phyloP scores from a whole-genome alignment of 2,329 filamentous ascomycete genomes.

The Verticillium klebahnii region DNA sequence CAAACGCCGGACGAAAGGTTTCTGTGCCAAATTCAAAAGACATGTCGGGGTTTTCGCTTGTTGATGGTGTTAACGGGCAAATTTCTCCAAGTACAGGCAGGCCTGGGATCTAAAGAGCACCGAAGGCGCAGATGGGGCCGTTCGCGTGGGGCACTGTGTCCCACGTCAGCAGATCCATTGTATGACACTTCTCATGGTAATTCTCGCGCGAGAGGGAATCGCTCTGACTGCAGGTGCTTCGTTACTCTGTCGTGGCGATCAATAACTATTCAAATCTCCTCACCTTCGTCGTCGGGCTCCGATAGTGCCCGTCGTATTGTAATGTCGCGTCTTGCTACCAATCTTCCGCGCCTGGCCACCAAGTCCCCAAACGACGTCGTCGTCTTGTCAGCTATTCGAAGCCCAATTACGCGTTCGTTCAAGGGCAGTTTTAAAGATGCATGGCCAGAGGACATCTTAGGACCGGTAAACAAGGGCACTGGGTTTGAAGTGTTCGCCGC shows the following conservation, averaged over 20 bases:
- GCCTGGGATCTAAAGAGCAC: neutral
- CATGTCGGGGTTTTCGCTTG: neutral
- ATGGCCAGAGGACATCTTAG: slow-evolving; percentile 63
- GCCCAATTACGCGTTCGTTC: slow-evolving; percentile 60
- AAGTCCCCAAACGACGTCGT: slow-evolving; percentile 56
- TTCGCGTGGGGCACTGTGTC: neutral
- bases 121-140: neutral
- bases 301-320: neutral
- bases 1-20: neutral
- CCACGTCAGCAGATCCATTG: too few species aligned
- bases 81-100: neutral
- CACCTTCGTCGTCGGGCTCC: neutral
- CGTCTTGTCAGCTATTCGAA: slow-evolving; percentile 62
- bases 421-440: slow-evolving; percentile 64
- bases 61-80: neutral
- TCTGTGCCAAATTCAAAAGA: neutral
- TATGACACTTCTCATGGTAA: too few species aligned
- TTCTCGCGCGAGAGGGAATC: too few species aligned
- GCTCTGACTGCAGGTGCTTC: too few species aligned
- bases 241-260: too few species aligned
- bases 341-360: neutral
- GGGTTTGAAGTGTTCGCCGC: too few species aligned
- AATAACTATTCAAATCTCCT: neutral
- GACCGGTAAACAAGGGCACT: slow-evolving; percentile 24
- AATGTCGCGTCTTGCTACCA: neutral